Conservation (phyloP, 2,329 filamentous ascomycete genomes). For the Fusarium devonianum region DNA sequence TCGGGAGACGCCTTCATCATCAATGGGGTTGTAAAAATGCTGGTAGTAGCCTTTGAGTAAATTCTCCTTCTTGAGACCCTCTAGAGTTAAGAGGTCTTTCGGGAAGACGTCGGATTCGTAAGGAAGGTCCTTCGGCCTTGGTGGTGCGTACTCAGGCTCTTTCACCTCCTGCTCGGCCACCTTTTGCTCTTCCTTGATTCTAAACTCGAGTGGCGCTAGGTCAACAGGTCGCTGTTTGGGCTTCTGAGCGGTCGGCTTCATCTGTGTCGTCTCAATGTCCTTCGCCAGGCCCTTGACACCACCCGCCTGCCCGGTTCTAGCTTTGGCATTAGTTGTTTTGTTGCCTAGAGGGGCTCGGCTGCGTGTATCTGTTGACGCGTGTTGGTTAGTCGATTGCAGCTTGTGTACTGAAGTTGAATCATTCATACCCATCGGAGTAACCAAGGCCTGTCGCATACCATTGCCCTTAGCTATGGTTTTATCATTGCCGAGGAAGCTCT, state of each 20-base stretch:
- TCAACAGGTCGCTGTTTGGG: conserved; percentile 64
- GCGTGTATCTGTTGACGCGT: conserved; percentile 48
- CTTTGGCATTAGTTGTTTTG: conserved; percentile 97
- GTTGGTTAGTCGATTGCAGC: conserved; percentile 15
- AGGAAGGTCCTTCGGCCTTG: conserved; percentile 68
- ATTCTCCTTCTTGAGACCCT: conserved; percentile 65
- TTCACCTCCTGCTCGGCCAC: conserved; percentile 54
- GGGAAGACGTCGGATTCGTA: conserved; percentile 76
- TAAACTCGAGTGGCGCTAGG: conserved; percentile 65
- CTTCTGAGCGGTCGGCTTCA: conserved; percentile 67
- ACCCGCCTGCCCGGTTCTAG: conserved; percentile 69
- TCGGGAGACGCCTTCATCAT: conserved; percentile 70
- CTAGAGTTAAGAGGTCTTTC: conserved; percentile 61
- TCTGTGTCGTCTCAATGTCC: conserved; percentile 68
- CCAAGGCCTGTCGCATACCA: conserved; percentile 63
- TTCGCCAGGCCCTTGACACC: conserved; percentile 66
- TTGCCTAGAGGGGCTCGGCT: conserved; percentile 84
- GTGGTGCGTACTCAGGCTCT: conserved; percentile 91
- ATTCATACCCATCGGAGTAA: conserved; percentile 81
- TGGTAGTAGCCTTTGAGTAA: conserved; percentile 68
- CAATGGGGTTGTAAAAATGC: conserved; percentile 68
- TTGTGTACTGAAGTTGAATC: background rate
- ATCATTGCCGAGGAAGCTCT: conserved; percentile 62
- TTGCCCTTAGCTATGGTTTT: conserved; percentile 59
- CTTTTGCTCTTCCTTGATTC: conserved; percentile 63